Percentiles rank a stretch among this genome's conserved stretches.
Evolutionary conservation across 129 eudicot genomes (phyloP).

Genomic region (Lonicera japonica): DNA sequence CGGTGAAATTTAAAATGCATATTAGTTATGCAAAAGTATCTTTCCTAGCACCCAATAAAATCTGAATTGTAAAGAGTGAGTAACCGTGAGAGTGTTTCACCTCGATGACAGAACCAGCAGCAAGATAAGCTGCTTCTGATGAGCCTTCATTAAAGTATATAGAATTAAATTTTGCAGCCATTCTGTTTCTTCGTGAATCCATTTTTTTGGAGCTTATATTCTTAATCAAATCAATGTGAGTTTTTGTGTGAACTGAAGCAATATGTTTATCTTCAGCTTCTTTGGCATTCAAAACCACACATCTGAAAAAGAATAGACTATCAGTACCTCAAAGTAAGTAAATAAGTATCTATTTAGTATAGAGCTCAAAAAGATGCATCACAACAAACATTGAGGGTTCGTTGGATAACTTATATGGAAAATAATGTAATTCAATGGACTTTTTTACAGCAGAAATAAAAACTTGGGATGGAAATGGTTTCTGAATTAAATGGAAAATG

Average conservation of each 20-base stretch:
- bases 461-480: no score
- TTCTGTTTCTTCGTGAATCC: constrained; percentile 34
- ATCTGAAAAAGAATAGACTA: constrained; percentile 34
- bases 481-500: no score
- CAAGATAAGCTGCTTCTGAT: constrained; percentile 88
- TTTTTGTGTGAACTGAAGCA: constrained; percentile 67
- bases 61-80: neutral
- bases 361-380: no score
- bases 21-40: neutral
- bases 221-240: constrained; percentile 64
- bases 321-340: constrained; percentile 9
- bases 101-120: constrained; percentile 94
- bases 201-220: constrained; percentile 55
- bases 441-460: no score
- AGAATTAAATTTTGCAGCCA: constrained; percentile 62
- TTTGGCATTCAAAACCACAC: constrained; percentile 68
- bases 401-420: no score
- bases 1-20: constrained; percentile 3
- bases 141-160: constrained; percentile 89
- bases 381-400: no score
- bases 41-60: neutral
- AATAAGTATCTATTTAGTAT: neutral
- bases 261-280: constrained; percentile 56
- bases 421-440: no score
- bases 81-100: constrained; percentile 14